Conservation (phyloP, 306 rosid genomes). For the Sechiopsis laciniata region DNA sequence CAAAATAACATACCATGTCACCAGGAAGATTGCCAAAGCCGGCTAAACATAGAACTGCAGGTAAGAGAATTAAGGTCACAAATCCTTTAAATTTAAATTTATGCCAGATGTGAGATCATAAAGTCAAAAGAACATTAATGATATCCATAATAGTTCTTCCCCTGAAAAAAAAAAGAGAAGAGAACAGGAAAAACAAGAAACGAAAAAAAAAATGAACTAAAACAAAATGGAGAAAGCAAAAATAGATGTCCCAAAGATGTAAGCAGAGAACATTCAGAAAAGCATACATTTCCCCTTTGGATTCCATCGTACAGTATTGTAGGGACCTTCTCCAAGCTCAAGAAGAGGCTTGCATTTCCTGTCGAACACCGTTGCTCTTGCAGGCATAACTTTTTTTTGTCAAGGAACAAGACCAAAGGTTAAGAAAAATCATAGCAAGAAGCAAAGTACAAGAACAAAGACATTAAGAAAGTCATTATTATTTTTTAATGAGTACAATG, state of each 20-base stretch:
- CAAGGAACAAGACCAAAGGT: conserved; percentile 39
- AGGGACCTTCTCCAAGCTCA: conserved; percentile 94
- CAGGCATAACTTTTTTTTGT: conserved; percentile 74
- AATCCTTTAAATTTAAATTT: conserved; percentile 8
- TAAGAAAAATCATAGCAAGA: conserved; percentile 16
- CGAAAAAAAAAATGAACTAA: background rate
- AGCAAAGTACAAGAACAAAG: conserved; percentile 6
- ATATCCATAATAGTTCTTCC: background rate
- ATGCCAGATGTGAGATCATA: background rate
- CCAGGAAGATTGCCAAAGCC: conserved; percentile 98
- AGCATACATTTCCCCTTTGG: conserved; percentile 93
- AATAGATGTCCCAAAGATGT: background rate
- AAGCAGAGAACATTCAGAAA: background rate
- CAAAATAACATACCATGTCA: conserved; percentile 65
- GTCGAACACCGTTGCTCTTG: conserved; percentile 83
- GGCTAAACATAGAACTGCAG: conserved; percentile 75
- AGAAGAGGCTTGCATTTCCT: conserved; percentile 91
- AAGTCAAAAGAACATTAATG: background rate
- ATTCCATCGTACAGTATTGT: conserved; percentile 85
- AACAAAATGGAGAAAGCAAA: background rate
- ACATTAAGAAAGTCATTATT: background rate
- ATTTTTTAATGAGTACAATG: background rate
- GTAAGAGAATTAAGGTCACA: conserved; percentile 50
- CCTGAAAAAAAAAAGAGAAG: background rate
- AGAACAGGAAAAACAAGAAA: background rate